Evolutionary conservation across 495 filamentous ascomycete genomes (phyloP).

Genomic region (Aspergillus campestris): DNA sequence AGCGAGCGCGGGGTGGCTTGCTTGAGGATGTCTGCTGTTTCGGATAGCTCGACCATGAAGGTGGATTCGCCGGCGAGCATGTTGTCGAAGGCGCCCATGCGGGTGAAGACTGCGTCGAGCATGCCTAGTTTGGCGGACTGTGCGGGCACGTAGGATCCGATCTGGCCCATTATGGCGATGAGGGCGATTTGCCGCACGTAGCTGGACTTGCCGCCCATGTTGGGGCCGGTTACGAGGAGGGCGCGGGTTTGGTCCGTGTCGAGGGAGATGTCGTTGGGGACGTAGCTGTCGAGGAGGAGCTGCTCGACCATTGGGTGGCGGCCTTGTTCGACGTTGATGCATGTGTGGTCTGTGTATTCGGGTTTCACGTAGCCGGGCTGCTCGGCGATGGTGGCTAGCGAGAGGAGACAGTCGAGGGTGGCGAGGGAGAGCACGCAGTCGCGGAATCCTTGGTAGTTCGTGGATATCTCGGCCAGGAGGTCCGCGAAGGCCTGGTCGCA

Average conservation of each 20-base stretch:
- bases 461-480: conserved; percentile 63
- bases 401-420: conserved; percentile 82
- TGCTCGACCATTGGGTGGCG: conserved; percentile 97
- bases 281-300: conserved; percentile 76
- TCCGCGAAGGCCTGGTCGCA: conserved; percentile 76
- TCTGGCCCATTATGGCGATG: conserved; percentile 87
- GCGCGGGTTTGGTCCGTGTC: conserved; percentile 54
- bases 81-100: conserved; percentile 96
- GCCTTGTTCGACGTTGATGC: conserved; percentile 65
- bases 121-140: conserved; percentile 64
- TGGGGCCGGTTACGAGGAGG: conserved; percentile 88
- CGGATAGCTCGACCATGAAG: conserved; percentile 95
- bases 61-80: conserved; percentile 92
- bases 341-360: conserved; percentile 58
- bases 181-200: conserved; percentile 91
- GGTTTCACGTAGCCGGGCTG: conserved; percentile 91
- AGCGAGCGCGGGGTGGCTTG: conserved; percentile 71
- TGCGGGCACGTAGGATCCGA: conserved; percentile 91
- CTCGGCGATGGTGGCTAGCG: conserved; percentile 70
- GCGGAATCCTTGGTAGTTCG: conserved; percentile 79
- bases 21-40: conserved; percentile 85
- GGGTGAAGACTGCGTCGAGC: conserved; percentile 85
- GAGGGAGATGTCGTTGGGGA: conserved; percentile 81
- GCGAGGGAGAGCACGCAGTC: conserved; percentile 83
- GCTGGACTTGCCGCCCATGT: conserved; percentile 96